Conservation (phyloP, 78 protist species). For the Guillardia theta region DNA sequence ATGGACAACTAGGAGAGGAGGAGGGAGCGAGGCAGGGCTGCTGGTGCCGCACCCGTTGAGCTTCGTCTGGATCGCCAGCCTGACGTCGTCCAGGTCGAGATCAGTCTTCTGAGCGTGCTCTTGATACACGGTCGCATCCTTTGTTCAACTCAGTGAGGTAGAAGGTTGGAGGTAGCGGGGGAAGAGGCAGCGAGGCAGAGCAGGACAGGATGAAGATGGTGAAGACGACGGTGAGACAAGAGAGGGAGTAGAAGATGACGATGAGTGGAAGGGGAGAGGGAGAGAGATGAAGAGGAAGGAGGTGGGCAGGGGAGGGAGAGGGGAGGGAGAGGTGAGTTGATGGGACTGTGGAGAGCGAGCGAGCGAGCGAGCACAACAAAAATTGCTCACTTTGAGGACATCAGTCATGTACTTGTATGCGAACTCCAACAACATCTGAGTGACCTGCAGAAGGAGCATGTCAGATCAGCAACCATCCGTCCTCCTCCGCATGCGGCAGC, state of each 20-base stretch:
- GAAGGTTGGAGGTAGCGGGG: neutral
- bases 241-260: neutral
- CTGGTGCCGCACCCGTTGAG: neutral
- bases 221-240: neutral
- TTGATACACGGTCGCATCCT: neutral
- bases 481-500: neutral
- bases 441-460: neutral
- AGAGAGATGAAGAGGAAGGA: neutral
- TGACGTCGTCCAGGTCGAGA: neutral
- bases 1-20: neutral
- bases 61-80: neutral
- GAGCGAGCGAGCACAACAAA: neutral
- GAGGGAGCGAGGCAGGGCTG: neutral
- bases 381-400: neutral
- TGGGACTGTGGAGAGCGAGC: neutral
- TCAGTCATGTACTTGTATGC: neutral
- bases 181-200: too few species aligned
- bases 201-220: neutral
- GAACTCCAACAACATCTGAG: neutral
- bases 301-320: neutral
- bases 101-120: neutral
- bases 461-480: neutral
- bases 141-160: neutral
- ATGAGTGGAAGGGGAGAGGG: too few species aligned
- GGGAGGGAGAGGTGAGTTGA: neutral